Evolutionary conservation across 768 basidiomycete genomes (phyloP).

Genomic region (Mycena chlorophos): DNA sequence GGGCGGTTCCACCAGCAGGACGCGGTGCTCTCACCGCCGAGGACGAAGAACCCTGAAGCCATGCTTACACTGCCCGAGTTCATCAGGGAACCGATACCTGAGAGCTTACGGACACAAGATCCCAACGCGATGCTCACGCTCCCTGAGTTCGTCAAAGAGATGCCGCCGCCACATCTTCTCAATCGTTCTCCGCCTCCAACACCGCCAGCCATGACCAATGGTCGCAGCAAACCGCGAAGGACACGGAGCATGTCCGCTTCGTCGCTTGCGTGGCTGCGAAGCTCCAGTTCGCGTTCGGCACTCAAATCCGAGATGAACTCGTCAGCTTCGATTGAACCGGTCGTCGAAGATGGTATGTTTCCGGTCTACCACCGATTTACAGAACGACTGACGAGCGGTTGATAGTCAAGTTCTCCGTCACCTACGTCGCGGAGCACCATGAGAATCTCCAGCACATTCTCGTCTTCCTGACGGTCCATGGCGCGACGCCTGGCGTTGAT

Average conservation of each 20-base stretch:
- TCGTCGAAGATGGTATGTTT: conserved; percentile 24
- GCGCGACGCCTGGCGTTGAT: conserved; percentile 48
- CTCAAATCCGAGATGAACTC: conserved; percentile 24
- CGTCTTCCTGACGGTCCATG: conserved; percentile 65
- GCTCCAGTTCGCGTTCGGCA: conserved; percentile 33
- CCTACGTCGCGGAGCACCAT: conserved; percentile 74
- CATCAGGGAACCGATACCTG: conserved; percentile 54
- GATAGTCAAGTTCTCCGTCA: conserved; percentile 43
- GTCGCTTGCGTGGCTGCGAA: conserved; percentile 56
- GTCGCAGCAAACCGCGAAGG: conserved; percentile 36
- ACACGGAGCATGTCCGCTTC: conserved; percentile 62
- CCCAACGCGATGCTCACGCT: conserved; percentile 53
- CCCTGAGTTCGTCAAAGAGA: conserved; percentile 61
- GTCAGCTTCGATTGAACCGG: conserved; percentile 14
- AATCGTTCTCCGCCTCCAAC: conserved; percentile 7
- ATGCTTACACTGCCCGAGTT: conserved; percentile 63
- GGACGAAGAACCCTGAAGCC: conserved; percentile 50
- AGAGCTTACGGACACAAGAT: conserved; percentile 34
- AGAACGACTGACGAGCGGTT: conserved; percentile 4
- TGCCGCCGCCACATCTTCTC: conserved; percentile 33
- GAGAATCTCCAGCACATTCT: conserved; percentile 81
- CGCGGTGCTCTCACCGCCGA: conserved; percentile 49
- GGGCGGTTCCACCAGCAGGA: conserved; percentile 83
- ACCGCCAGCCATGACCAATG: conserved; percentile 18
- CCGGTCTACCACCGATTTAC: not conserved